Conservation (phyloP, 169 alveolate species). For the Condylostoma magnum region DNA sequence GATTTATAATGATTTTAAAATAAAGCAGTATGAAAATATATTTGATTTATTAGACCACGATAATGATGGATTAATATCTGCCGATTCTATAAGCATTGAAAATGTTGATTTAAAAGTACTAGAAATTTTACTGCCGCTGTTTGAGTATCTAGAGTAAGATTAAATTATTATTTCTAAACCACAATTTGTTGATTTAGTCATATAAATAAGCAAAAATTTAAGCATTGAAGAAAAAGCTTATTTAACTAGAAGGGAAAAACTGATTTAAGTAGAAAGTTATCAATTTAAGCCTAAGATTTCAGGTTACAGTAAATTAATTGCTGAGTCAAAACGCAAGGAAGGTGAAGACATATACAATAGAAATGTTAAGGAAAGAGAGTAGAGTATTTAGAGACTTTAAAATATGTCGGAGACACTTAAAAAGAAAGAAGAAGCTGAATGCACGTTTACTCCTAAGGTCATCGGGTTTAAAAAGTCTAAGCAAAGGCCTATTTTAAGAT, state of each 20-base stretch:
- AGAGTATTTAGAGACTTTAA: too few species aligned
- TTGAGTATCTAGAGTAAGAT: background rate
- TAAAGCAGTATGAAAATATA: background rate
- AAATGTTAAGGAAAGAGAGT: background rate
- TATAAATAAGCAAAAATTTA: background rate
- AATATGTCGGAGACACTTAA: too few species aligned
- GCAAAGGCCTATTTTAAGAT: too few species aligned
- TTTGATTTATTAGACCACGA: background rate
- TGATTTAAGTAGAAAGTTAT: background rate
- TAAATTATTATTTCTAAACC: background rate
- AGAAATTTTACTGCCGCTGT: background rate
- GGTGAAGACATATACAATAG: constrained; percentile 1
- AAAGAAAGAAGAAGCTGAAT: too few species aligned
- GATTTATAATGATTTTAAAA: background rate
- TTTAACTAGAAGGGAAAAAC: background rate
- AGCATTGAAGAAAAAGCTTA: background rate
- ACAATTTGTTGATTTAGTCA: background rate
- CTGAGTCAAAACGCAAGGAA: background rate
- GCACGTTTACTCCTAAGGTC: too few species aligned
- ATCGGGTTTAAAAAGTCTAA: too few species aligned
- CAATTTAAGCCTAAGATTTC: background rate
- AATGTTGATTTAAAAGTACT: background rate
- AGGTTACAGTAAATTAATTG: background rate
- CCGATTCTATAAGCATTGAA: background rate
- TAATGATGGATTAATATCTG: constrained; percentile 12